Percentiles rank a stretch among this genome's conserved stretches.
These are phyloP conservation scores for Prunus yedoensis DNA, from an alignment of 331 rosid genomes.

Conservation along the genomic window DNA sequence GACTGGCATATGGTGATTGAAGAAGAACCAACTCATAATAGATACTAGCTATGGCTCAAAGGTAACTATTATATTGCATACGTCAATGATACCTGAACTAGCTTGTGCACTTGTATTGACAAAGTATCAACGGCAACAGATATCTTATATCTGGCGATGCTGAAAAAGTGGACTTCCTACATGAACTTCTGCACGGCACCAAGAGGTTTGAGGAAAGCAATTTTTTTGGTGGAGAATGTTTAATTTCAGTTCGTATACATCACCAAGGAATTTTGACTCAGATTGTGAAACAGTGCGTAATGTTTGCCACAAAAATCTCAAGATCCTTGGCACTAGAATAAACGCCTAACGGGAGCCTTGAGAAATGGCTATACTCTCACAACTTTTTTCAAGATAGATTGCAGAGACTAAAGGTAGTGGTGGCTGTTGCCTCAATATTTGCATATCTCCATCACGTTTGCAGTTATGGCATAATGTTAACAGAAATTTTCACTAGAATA, in stretches of 20 bases:
- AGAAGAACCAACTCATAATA: neutral
- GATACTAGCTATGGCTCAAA: neutral
- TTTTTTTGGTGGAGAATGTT: no score
- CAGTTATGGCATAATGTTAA: neutral
- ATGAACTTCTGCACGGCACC: neutral
- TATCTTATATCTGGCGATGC: neutral
- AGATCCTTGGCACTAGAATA: neutral
- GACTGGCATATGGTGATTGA: neutral
- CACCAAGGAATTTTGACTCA: neutral
- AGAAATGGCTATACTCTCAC: neutral
- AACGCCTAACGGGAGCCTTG: neutral
- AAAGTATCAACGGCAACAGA: neutral
- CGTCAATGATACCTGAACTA: neutral
- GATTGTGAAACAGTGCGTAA: neutral
- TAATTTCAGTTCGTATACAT: neutral
- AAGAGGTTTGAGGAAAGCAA: neutral
- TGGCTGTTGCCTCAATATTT: neutral
- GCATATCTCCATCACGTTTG: neutral
- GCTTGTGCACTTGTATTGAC: neutral
- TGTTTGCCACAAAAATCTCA: neutral
- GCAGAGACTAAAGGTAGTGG: neutral
- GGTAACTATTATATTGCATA: neutral
- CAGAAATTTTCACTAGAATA: no score
- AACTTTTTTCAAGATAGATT: constrained; percentile 1
- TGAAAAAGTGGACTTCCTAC: neutral